Percentiles rank a stretch among this genome's conserved stretches.
Evolutionary conservation across 805 yeast genomes (phyloP).

Genomic region (Myxozyma kluyveri): DNA sequence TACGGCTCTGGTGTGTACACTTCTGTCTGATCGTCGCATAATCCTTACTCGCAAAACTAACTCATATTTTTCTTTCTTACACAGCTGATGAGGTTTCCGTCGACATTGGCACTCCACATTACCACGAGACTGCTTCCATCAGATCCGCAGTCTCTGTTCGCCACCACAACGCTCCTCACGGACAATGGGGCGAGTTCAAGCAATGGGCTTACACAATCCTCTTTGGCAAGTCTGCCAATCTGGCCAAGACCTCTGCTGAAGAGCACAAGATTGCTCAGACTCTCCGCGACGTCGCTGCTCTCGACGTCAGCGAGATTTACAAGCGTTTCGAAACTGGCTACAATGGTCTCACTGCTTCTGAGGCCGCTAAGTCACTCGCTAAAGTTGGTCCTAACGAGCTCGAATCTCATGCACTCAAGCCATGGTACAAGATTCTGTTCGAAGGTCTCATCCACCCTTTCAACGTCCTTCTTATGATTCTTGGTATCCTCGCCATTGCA

Average conservation of each 20-base stretch:
- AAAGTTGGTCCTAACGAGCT: constrained; percentile 26
- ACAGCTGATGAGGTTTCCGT: constrained; percentile 11
- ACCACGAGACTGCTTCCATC: constrained; percentile 15
- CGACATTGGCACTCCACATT: constrained; percentile 17
- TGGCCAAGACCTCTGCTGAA: constrained; percentile 24
- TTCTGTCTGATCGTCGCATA: background rate
- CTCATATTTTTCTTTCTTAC: no score
- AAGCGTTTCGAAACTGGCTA: constrained; percentile 22
- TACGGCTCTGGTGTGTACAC: constrained; percentile 15
- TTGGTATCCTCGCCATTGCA: constrained; percentile 27
- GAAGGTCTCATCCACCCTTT: constrained; percentile 27
- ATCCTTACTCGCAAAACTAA: no score
- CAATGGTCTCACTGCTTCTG: constrained; percentile 20
- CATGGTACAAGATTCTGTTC: constrained; percentile 25
- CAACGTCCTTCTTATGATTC: constrained; percentile 25
- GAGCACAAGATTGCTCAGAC: constrained; percentile 23
- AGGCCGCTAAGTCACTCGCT: constrained; percentile 16
- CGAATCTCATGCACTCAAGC: constrained; percentile 23
- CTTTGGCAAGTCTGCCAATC: constrained; percentile 29
- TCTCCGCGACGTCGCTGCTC: constrained; percentile 20
- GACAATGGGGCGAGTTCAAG: constrained; percentile 11
- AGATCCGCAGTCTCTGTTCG: constrained; percentile 8
- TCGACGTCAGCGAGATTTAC: constrained; percentile 16
- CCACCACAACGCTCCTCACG: background rate
- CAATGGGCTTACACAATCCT: constrained; percentile 17